phyloP scores from a whole-genome alignment of 768 basidiomycete genomes.

The Mycena sanguinolenta region DNA sequence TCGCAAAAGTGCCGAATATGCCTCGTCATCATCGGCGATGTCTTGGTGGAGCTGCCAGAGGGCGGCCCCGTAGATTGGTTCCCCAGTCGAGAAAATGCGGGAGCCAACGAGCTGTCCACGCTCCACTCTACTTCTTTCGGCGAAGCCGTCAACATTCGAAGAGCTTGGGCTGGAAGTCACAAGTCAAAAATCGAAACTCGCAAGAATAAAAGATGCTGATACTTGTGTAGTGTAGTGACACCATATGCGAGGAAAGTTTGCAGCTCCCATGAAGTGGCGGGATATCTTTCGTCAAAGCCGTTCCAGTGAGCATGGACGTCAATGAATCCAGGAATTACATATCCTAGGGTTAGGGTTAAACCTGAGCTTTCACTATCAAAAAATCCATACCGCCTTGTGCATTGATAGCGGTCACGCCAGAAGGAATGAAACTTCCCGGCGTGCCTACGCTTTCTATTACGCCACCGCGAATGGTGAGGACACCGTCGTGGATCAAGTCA shows the following conservation, averaged over 20 bases:
- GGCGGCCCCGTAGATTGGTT: conserved; percentile 72
- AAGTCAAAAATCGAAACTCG: conserved; percentile 1
- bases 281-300: conserved; percentile 65
- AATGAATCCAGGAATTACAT: conserved; percentile 78
- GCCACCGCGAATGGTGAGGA: conserved; percentile 68
- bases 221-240: conserved; percentile 85
- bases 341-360: conserved; percentile 55
- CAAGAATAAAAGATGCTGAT: background rate
- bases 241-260: conserved; percentile 83
- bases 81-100: conserved; percentile 79
- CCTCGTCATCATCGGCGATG: conserved; percentile 72
- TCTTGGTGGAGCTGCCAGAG: conserved; percentile 66
- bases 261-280: conserved; percentile 80
- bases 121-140: conserved; percentile 77
- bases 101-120: conserved; percentile 78
- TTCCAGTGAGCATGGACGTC: conserved; percentile 85
- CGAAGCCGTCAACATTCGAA: conserved; percentile 70
- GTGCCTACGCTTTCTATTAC: conserved; percentile 66
- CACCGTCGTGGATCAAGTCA: conserved; percentile 68
- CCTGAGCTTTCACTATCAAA: background rate
- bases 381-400: conserved; percentile 68
- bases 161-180: conserved; percentile 70
- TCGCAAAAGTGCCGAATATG: conserved; percentile 72
- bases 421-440: conserved; percentile 47
- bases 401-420: conserved; percentile 63